Base-by-base conservation (phyloP, 306 rosid species). In the Vigna mungo region DNA sequence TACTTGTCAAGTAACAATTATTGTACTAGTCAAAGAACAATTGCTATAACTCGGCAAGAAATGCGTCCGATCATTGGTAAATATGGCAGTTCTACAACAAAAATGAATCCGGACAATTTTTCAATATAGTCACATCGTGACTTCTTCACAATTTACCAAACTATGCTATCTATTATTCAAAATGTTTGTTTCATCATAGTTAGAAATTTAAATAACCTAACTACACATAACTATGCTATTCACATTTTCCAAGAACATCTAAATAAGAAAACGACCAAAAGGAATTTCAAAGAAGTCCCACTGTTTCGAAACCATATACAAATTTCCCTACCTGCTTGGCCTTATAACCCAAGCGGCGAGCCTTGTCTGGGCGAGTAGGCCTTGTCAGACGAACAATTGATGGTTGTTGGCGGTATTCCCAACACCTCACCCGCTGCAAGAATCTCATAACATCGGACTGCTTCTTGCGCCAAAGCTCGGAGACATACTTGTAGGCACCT, bases 401-500 rank as follows among this genome's bases (percentile, higher is more conserved):
- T 32, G 97, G 96, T 6, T 87, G 91, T 70, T 89, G 97, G 12
- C 97, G 94, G 41, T 93, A 93, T 77, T 93, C 97, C 97, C 94
- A 93, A 74, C 97, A 93, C 85, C 97, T 86, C 56, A 93, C 97
- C 85, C 97, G 84, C 87, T 93, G 97, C 77, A 93, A 59, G 79
- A 90, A 93, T 74, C 94, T 64, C 94, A 93, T 89, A 13, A 90
- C 93, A 88, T 93, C 98, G 0, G 93, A 89, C 32, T 93, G 96
- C 76, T 93, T 93, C 89, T 90, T 93, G 80, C 98, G 85, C 98
- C 98, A 93, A 12, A 93, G 85, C 91, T 93, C 98, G 1, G 96
- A 90, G 1, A 86, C 91, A 30, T 93, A 93, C 86, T 91, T 90
- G 90, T 93, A 93, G 6, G 98, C 94, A 77, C 96, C 98, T 91